Evolutionary conservation across 352 stramenopile species (phyloP), one percentile per base, ranked within the genome.

Genomic region (Globisporangium cederbergense): DNA sequence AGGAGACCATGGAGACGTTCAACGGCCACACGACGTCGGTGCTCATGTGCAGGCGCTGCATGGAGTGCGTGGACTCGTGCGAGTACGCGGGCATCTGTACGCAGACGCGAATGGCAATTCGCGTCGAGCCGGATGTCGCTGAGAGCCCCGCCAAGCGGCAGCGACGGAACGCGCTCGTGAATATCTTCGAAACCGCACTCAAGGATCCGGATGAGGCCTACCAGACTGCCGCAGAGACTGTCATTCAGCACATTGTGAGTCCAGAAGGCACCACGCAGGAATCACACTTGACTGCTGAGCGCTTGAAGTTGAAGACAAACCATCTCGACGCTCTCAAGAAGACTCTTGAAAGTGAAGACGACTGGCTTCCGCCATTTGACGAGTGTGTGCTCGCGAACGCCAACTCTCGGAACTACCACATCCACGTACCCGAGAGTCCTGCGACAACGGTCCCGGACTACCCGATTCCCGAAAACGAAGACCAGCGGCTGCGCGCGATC

Each of bases 1-100:
- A 62, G 10, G 65, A 86, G 36, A 75, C 63, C 22, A 68, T 86
- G 6, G 77, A 86, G 53, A 81, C 73, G 3, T 72, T 62, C 58
- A 79, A 72, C 32, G 73, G 74, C 2, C 61, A 78, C 13, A 40
- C 70, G n/a, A 42, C 60, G n/a, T 43, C 50, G 4, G 73, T 83
- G 50, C 61, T 65, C 2, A 65, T 83, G 20, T 86, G 77, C 52
- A 72, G 47, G 34, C 77, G 75, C 43, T 86, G 77, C 22, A 62
- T 81, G 6, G 77, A 86, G 34, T 77, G 71, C 55, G 70, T 81
- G 2, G 71, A 81, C 46, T 60, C 70, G 11, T 81, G 77, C 36
- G 66, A 81, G 32, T 83, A 78, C 47, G 70, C 70, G 14, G 51
- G 72, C 54, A 59, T 81, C 45, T 18, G 58, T 46, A 25, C 16